Base-by-base conservation (phyloP, 116 monocot genomes). In the Cymodocea nodosa region DNA sequence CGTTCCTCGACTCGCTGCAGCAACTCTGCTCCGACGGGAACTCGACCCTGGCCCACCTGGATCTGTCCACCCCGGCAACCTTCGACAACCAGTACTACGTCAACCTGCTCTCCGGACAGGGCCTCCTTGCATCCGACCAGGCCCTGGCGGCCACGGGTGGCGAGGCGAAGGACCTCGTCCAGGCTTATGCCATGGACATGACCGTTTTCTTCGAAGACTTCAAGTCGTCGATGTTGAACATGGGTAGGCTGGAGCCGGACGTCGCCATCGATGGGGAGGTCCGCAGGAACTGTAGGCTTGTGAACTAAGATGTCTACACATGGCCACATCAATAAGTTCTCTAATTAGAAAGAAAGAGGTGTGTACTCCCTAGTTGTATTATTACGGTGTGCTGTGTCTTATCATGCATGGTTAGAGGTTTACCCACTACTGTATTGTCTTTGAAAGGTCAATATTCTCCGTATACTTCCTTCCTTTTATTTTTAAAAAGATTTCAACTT, bases 51-150 rank as follows among this genome's bases (percentile, higher is more conserved):
- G 80, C 87, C 15, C 74, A 75, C 52, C 84, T 89, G 3, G 89
- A 89, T 58, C 60, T 78, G 5, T 57, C 79, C 8, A 84, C 94
- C 0, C 94, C 94, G 52, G 66, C 77, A 12, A 78, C 82, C 15
- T 94, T 94, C 64, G 94, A 94, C 81, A 89, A 89, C 77, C 84
- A 89, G 56, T 89, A 94, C 80, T 94, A 77, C 82, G 17, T 72
- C 65, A 89, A 86, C 72, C 74, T 93, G 24, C 51, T 84, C 44
- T 79, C 78, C 17, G 86, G 85, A n/a, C 51, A 79, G 11, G 93
- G 93, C 15, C 75, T 93, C 14, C 78, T 93, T 44, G 73, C 71
- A 22, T 89, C 93, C 30, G 89, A 93, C 68, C 86, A 89, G 64
- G 77, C 19, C 5, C 84, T 93, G 0, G 35, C 65, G 16, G 56